Percentiles rank a stretch among this genome's conserved stretches.
phyloP scores from a whole-genome alignment of 1,284 basidiomycete genomes.

The Hortiboletus rubellus region DNA sequence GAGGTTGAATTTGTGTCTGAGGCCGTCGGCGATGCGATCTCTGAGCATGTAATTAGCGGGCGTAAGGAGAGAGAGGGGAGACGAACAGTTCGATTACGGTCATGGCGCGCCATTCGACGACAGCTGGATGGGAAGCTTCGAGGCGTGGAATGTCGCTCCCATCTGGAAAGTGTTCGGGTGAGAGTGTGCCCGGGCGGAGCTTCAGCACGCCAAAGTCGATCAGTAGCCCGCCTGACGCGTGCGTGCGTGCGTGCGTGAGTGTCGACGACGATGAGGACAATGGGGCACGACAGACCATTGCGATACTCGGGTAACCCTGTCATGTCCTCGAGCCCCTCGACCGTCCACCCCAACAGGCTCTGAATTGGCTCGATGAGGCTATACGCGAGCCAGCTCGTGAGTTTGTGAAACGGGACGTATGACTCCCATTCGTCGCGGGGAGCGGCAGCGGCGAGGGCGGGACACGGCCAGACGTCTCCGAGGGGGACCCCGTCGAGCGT shows the following conservation, averaged over 20 bases:
- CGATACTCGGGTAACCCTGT: constrained; percentile 90
- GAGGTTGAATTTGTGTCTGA: constrained; percentile 61
- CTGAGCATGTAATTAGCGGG: constrained; percentile 38
- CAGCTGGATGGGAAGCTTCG: constrained; percentile 78
- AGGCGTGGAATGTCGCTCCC: constrained; percentile 61
- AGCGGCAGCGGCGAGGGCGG: constrained; percentile 43
- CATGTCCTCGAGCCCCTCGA: constrained; percentile 73
- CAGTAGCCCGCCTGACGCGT: constrained; percentile 72
- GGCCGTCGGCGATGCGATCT: constrained; percentile 75
- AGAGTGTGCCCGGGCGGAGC: constrained; percentile 48
- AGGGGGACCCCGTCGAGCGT: constrained; percentile 65
- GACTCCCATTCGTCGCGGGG: constrained; percentile 41
- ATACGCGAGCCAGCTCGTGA: constrained; percentile 92
- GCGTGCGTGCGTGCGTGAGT: background rate
- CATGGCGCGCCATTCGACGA: constrained; percentile 95
- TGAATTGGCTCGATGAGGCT: constrained; percentile 84
- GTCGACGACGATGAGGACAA: background rate
- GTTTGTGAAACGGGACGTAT: constrained; percentile 93
- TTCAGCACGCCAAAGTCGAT: constrained; percentile 80
- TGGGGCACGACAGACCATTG: constrained; percentile 47
- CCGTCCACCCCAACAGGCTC: constrained; percentile 73
- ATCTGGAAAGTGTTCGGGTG: constrained; percentile 44
- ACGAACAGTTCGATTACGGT: constrained; percentile 89
- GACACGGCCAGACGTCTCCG: constrained; percentile 91
- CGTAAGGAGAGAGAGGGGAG: too few species aligned